Base-by-base conservation (phyloP, 805 yeast species). In the Nakazawaea wickerhamii region DNA sequence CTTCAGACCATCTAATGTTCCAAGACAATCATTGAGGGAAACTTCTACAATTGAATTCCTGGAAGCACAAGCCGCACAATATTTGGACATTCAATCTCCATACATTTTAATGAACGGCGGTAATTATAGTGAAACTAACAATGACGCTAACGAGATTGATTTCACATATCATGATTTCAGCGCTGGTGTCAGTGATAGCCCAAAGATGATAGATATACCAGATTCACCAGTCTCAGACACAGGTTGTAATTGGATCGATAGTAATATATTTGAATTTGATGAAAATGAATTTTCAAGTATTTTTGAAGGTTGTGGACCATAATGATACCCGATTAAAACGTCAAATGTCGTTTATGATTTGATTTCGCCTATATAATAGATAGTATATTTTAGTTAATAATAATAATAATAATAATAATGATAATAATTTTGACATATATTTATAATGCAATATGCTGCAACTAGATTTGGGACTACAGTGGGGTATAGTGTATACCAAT, bases 211-310 rank as follows among this genome's bases (percentile, higher is more conserved):
- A 13, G 36, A 22, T 14, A 17, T 38, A 8, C 47, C 41, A n/a
- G 41, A 32, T 18, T 46, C 51, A 7, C 59, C 59, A 14, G 43
- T 46, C n/a, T 57, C 71, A 5, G 79, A 73, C 34, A 73, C 79
- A 3, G 80, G 80, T 0, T 74, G 80, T 60, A 76, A 74, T 48
- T 74, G 79, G 79, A 72, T 74, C 36, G 80, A 74, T 51, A 74
- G 71, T 42, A 61, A 65, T 47, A 60, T 61, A 38, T 57, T 70
- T 38, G 73, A 68, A 36, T 67, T 57, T 50, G 67, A 59, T 33
- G 60, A 54, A 6, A 56, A 55, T 36, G 48, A 55, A 23, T 38
- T 57, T 23, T 32, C 39, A 18, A 44, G 27, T n/a, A 28, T 44
- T 30, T 38, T 41, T 31, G 36, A 28, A 23, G 10, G 23, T 15